Evolutionary conservation across 1,284 basidiomycete genomes (phyloP).

Genomic region (Heimioporus retisporus): DNA sequence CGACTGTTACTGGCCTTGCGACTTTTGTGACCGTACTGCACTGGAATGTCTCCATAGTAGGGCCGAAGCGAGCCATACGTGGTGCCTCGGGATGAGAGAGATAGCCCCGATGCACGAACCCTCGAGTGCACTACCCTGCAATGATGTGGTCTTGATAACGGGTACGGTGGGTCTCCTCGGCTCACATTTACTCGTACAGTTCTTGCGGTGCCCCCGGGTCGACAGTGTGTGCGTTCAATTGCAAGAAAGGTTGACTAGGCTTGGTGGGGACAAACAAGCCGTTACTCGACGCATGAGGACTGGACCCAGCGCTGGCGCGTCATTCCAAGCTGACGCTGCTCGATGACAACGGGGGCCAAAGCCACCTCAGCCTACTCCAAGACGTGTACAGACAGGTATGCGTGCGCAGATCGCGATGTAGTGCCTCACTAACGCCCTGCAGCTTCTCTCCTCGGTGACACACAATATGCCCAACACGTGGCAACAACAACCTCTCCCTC

Average conservation of each 20-base stretch:
- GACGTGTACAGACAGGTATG: no score
- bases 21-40: slow-evolving; percentile 20
- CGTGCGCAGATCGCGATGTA: no score
- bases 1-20: slow-evolving; percentile 44
- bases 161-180: slow-evolving; percentile 42
- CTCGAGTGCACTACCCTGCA: slow-evolving; percentile 2
- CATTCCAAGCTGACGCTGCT: slow-evolving; percentile 27
- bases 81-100: slow-evolving; percentile 27
- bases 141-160: slow-evolving; percentile 36
- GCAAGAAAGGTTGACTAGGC: slow-evolving; percentile 18
- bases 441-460: slow-evolving; percentile 33
- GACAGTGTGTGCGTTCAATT: slow-evolving; percentile 32
- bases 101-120: slow-evolving; percentile 18
- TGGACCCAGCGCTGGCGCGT: slow-evolving; percentile 15
- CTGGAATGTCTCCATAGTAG: neutral
- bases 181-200: slow-evolving; percentile 25
- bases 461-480: slow-evolving; percentile 39
- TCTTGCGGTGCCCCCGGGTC: slow-evolving; percentile 13
- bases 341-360: no score
- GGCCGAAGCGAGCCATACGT: neutral
- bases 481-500: neutral
- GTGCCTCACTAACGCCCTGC: neutral
- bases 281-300: slow-evolving; percentile 35
- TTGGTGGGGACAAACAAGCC: slow-evolving; percentile 35
- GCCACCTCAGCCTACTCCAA: no score